phyloP scores from a whole-genome alignment of 306 rosid species.

The Pyrus communis region DNA sequence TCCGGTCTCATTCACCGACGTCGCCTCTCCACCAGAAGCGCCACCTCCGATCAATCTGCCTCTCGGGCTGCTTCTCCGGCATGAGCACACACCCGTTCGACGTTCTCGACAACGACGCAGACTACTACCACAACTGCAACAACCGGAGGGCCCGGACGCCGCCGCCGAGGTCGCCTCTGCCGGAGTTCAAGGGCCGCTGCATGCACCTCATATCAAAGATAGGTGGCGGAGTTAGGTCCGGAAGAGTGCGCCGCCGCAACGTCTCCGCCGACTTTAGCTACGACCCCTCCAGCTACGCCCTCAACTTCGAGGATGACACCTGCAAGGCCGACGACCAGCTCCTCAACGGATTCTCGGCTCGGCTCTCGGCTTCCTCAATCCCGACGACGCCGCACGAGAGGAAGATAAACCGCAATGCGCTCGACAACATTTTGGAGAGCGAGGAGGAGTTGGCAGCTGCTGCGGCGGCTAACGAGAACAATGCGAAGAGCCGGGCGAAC shows the following conservation, averaged over 20 bases:
- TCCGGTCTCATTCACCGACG: not conserved
- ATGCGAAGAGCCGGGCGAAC: not conserved
- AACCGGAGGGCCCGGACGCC: not conserved
- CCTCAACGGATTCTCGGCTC: not conserved
- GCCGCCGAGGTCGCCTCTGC: conserved; percentile 18
- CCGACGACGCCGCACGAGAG: not conserved
- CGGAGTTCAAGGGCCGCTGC: conserved; percentile 17
- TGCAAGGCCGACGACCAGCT: not conserved
- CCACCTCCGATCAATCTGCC: not conserved
- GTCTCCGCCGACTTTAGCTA: conserved; percentile 12
- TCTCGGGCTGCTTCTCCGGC: conserved; percentile 19
- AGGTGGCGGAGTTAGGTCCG: not conserved
- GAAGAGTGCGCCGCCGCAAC: not conserved
- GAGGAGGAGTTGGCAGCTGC: not conserved
- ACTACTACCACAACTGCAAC: not conserved
- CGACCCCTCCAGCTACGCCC: conserved; percentile 9
- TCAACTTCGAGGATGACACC: conserved; percentile 9
- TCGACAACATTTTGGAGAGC: not conserved
- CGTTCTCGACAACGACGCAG: not conserved
- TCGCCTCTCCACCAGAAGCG: conserved; percentile 7
- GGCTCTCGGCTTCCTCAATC: not conserved
- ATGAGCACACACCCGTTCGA: conserved; percentile 10
- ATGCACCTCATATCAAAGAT: conserved; percentile 3
- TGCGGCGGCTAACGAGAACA: not conserved
- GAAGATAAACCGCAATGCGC: not conserved